Conservation (phyloP, 257 asterid species). For the Penstemon eatonii region DNA sequence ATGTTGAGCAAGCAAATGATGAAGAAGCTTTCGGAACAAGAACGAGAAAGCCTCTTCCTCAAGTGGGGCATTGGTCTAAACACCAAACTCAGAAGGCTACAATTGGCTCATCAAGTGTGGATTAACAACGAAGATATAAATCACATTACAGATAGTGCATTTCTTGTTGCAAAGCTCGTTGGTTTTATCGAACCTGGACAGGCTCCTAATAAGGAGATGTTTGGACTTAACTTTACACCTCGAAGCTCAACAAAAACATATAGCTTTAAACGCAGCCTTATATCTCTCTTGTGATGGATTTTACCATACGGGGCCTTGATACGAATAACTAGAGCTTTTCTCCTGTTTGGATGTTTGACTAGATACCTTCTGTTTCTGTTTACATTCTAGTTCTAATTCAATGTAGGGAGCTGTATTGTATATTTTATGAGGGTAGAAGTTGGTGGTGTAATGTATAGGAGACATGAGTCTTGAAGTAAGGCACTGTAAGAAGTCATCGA, state of each 20-base stretch:
- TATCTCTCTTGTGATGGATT: slow-evolving; percentile 52
- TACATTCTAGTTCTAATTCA: slow-evolving; percentile 10
- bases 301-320: slow-evolving; percentile 10
- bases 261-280: slow-evolving; percentile 63
- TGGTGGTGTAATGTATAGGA: too few relatives aligned
- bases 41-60: slow-evolving; percentile 66
- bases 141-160: slow-evolving; percentile 77
- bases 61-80: slow-evolving; percentile 77
- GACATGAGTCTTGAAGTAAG: too few relatives aligned
- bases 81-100: slow-evolving; percentile 71
- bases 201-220: slow-evolving; percentile 77
- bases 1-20: slow-evolving; percentile 70
- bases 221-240: slow-evolving; percentile 80
- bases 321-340: slow-evolving; percentile 10
- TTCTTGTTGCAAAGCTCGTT: slow-evolving; percentile 66
- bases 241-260: slow-evolving; percentile 43
- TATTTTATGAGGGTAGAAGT: background rate
- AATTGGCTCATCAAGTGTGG: slow-evolving; percentile 74
- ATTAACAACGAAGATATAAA: slow-evolving; percentile 59
- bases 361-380: too few relatives aligned
- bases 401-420: slow-evolving; percentile 23
- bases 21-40: slow-evolving; percentile 74
- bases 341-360: too few relatives aligned
- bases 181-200: slow-evolving; percentile 59
- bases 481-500: too few relatives aligned